Evolutionary conservation across 768 basidiomycete genomes (phyloP), one percentile per base, ranked within the genome.

Genomic region (Leccinum disarticulatum): DNA sequence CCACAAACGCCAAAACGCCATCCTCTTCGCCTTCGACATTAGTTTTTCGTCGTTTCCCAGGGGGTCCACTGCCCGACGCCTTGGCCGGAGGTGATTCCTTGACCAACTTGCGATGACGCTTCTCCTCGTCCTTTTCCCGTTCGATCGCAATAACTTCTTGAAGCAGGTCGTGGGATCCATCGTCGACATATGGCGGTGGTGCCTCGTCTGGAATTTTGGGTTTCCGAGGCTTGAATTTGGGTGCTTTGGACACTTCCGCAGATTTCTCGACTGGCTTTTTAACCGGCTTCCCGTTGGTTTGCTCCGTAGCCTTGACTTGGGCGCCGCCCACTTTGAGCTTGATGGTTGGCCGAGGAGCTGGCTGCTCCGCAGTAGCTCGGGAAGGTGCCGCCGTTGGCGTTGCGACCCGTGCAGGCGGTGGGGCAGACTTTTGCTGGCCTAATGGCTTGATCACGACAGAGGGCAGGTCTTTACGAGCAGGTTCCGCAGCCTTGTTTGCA

Each of bases 121-220:
- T 78, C 60, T 80, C 83, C 60, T 80, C 83, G 55, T 79, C 78
- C 70, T 86, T 83, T 72, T 87, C 84, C 56, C 82, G 78, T 69
- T 92, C 90, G 43, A 91, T 88, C 8, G 90, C 90, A 56, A 91
- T 81, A 19, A 93, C 89, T 70, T 92, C 90, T 69, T 91, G 88
- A 3, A 91, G 75, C 43, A 93, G 79, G 66, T 93, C 90, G 64
- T 89, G 85, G 30, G 87, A 88, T n/a, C 88, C 90, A 72, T 91
- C 90, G 64, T 91, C 89, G 48, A 87, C 81, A 67, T 88, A 88
- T 3, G 87, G 81, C 3, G 86, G 85, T 1, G 87, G 83, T 3
- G 84, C 83, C 17, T 80, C 64, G 38, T 76, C 80, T 13, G 74
- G 67, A 35, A 73, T 73, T 66, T 81, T 84, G 13, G 77, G 63